Evolutionary conservation across 805 yeast genomes (phyloP), one percentile per base, ranked within the genome.

Genomic region (Candida anglica): DNA sequence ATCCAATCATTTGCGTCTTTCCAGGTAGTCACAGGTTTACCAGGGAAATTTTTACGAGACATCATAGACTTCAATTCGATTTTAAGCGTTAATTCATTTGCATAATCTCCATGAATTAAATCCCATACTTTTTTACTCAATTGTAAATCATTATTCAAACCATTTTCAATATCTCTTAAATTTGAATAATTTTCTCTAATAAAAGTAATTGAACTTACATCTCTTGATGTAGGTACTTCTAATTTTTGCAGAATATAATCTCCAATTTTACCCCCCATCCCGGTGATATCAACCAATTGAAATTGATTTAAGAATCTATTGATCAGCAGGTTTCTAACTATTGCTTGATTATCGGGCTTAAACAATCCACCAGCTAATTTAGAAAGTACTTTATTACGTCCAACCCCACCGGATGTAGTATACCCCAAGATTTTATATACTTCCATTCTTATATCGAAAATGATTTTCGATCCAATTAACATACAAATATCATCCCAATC

Each of bases 181-280:
- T 52, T 52, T 13, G 48, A 43, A 50, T 74, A 73, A 23, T 66
- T 60, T 3, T 73, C 71, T 34, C 83, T 61, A 2, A 86, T 68
- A 36, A 55, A 68, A 3, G 69, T 59, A 5, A 62, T 54, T 4
- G 46, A 82, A 69, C 39, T 77, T 53, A 19, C 36, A 14, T 57
- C 68, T n/a, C n/a, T n/a, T n/a, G n/a, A n/a, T 3, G 60, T 59
- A 0, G 82, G 85, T 2, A 76, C 58, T 2, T 67, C 62, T n/a
- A 88, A 54, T 14, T 62, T 54, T n/a, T 57, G 53, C 13, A 69
- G 41, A 1, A 87, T 64, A 9, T 63, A 60, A 8, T 79, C 79
- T 0, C 98, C 98, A 7, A 71, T 58, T 44, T 86, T 86, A 2
- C 98, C 98, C 5, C 98, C 98, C 69, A 91, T 64, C 0, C 95